Percentiles rank a stretch among this genome's conserved stretches.
These are phyloP conservation scores for Tylopilus vinaceipallidus DNA, from an alignment of 768 basidiomycete genomes.

Conservation along the genomic window DNA sequence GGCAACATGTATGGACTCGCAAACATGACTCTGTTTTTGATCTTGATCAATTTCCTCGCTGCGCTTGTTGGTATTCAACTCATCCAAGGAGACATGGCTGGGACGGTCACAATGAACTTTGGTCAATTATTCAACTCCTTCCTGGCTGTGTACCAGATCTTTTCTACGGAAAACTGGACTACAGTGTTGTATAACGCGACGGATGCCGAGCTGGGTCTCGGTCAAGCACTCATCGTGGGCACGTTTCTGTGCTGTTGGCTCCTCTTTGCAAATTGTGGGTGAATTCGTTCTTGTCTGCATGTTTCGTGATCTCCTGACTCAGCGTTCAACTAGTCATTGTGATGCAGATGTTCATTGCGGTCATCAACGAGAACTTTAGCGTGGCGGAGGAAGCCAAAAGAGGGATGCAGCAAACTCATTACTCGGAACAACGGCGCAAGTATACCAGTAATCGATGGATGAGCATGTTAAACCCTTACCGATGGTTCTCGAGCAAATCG, in stretches of 20 bases:
- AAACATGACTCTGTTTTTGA: conserved; percentile 90
- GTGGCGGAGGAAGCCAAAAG: conserved; percentile 91
- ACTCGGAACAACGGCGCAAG: conserved; percentile 60
- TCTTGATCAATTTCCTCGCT: conserved; percentile 83
- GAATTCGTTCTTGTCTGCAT: background rate
- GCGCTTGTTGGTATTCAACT: conserved; percentile 83
- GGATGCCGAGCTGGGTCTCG: conserved; percentile 55
- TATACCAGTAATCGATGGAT: conserved; percentile 56
- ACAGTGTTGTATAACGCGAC: conserved; percentile 63
- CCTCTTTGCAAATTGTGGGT: conserved; percentile 87
- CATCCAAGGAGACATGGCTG: conserved; percentile 74
- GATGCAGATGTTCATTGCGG: conserved; percentile 94
- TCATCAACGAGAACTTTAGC: conserved; percentile 94
- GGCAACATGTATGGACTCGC: conserved; percentile 87
- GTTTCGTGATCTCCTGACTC: background rate
- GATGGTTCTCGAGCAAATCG: conserved; percentile 74
- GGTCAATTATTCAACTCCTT: conserved; percentile 83
- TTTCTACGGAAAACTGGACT: conserved; percentile 96
- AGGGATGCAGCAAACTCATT: conserved; percentile 71
- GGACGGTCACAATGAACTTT: conserved; percentile 62
- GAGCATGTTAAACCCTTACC: conserved; percentile 79
- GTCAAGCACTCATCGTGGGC: conserved; percentile 69
- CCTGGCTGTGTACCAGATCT: conserved; percentile 82
- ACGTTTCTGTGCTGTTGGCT: conserved; percentile 82
- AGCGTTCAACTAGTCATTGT: conserved; percentile 64